A percentile compares a stretch with the other conserved stretches of the same genome.
phyloP scores from a whole-genome alignment of 352 stramenopile species.

The Globisporangium apiculatum region DNA sequence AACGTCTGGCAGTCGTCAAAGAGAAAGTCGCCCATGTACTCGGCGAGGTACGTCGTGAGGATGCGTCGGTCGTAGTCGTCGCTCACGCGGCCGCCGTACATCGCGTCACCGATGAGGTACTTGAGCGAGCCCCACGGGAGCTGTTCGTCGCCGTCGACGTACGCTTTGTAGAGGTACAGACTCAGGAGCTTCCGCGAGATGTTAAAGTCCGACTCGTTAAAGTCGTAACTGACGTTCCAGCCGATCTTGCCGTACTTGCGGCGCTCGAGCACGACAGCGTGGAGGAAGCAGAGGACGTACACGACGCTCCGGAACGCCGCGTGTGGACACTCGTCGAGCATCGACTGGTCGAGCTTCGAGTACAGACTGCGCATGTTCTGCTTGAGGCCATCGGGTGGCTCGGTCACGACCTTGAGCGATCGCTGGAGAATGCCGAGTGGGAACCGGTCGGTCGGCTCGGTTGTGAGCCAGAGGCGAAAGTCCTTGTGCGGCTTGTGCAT shows the following conservation, averaged over 20 bases:
- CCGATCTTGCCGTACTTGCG: slow-evolving; percentile 97
- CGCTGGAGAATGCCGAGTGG: slow-evolving; percentile 93
- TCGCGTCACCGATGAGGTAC: slow-evolving; percentile 95
- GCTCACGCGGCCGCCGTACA: slow-evolving; percentile 95
- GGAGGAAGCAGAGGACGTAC: slow-evolving; percentile 94
- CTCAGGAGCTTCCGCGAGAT: slow-evolving; percentile 89
- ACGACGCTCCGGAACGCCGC: slow-evolving; percentile 89
- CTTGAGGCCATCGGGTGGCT: slow-evolving; percentile 93
- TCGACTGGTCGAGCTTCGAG: slow-evolving; percentile 84
- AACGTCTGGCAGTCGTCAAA: slow-evolving; percentile 93
- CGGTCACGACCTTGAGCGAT: slow-evolving; percentile 94
- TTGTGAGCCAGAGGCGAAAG: slow-evolving; percentile 95
- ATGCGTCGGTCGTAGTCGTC: slow-evolving; percentile 96
- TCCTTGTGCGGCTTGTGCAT: slow-evolving; percentile 92
- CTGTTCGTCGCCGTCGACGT: slow-evolving; percentile 89
- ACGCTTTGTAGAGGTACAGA: slow-evolving; percentile 93
- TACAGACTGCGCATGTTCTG: slow-evolving; percentile 95
- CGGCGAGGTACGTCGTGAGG: slow-evolving; percentile 88
- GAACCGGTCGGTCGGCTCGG: slow-evolving; percentile 93
- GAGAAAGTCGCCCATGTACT: slow-evolving; percentile 97
- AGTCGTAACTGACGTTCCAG: slow-evolving; percentile 97
- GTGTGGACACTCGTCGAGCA: slow-evolving; percentile 92
- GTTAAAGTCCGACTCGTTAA: slow-evolving; percentile 95
- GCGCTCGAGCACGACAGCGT: slow-evolving; percentile 93
- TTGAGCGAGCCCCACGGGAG: slow-evolving; percentile 92